These are phyloP conservation scores for Saturnispora quitensis DNA, from an alignment of 805 yeast genomes.

Conservation along the genomic window DNA sequence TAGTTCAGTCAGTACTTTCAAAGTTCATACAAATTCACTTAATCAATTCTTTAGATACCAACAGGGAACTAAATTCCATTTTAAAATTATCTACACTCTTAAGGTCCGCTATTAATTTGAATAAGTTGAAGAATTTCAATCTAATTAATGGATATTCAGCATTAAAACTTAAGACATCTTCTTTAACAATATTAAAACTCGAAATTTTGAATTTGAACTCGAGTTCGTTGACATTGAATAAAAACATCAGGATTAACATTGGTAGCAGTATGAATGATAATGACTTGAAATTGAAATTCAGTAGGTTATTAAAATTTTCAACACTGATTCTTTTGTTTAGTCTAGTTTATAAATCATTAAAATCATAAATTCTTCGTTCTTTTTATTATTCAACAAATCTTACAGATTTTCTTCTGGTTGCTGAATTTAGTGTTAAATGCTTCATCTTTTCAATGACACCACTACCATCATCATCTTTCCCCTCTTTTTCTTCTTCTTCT, in stretches of 20 bases:
- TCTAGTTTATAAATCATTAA: slow-evolving; percentile 4
- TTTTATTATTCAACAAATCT: slow-evolving; percentile 3
- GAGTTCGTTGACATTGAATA: neutral
- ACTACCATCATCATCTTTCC: neutral
- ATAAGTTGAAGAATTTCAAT: slow-evolving; percentile 4
- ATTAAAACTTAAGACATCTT: slow-evolving; percentile 12
- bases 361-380: neutral
- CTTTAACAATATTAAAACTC: slow-evolving; percentile 9
- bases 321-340: neutral
- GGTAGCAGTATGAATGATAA: neutral
- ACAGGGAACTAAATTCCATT: slow-evolving; percentile 20
- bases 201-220: slow-evolving; percentile 10
- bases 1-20: slow-evolving; percentile 22
- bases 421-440: neutral
- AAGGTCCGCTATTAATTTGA: slow-evolving; percentile 8
- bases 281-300: neutral
- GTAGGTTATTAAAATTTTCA: neutral
- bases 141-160: slow-evolving; percentile 16
- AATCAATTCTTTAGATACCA: slow-evolving; percentile 18
- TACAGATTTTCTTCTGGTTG: slow-evolving; percentile 24
- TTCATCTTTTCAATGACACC: slow-evolving; percentile 5
- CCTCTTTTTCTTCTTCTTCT: no score
- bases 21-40: slow-evolving; percentile 23
- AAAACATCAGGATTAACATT: neutral
- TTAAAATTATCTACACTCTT: slow-evolving; percentile 16